Evolutionary conservation across 1,284 basidiomycete species (phyloP), one percentile per base, ranked within the genome.

Genomic region (Ceratobasidium sp.): DNA sequence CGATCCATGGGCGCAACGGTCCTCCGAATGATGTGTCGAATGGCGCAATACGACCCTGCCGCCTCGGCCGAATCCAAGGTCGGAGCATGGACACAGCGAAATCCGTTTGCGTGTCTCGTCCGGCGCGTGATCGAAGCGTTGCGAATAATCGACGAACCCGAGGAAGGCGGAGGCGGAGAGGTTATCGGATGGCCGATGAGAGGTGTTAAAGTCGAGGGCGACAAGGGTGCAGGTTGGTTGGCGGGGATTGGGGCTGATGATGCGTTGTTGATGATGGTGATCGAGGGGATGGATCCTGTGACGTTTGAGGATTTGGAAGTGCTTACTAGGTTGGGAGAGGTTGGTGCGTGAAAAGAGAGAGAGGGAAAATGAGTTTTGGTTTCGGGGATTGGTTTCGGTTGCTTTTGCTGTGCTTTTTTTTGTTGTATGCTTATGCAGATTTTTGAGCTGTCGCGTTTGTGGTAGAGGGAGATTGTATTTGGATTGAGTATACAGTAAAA

Each of bases 81-180:
- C 94, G 66, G 89, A 89, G 65, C 14, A 30, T 90, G 93, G 83
- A 87, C 88, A 79, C 86, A 87, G 77, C 87, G 81, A 89, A 88
- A 81, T 88, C 92, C 81, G 84, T 91, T 70, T 83, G 78, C 59
- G 59, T 88, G 92, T 52, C 89, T 92, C 67, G 90, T 92, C 67
- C 89, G 94, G 57, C 88, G 97, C 79, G 90, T 94, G 41, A 88
- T 96, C 62, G 96, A 98, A 85, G 90, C 92, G 0, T 87, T 98
- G 85, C 94, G 94, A 82, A 86, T 96, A 64, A 86, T 99, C 75
- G 95, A 96, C 83, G 94, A 94, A 78, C 90, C 48, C 20, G 71
- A 59, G 48, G 62, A 76, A 38, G 74, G 46, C 3, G 62, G 41
- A 20, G 20, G 35, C 57, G 44, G 60, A 2, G 71, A 74, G 57